Evolutionary conservation across 208 protist genomes (phyloP).

Genomic region (Trypanosoma platydactyli): DNA sequence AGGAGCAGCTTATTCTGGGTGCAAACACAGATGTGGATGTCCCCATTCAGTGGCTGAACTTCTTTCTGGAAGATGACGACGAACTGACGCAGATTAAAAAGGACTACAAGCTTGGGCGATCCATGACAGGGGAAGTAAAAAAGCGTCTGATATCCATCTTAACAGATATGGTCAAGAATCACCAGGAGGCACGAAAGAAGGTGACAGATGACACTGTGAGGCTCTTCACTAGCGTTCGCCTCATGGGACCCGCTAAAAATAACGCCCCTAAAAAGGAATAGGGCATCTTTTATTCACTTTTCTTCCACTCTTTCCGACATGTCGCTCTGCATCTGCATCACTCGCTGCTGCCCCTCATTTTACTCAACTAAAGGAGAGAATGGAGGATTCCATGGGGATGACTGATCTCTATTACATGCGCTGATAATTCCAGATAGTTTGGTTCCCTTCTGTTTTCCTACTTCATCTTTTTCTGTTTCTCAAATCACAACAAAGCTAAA

Average conservation of each 20-base stretch:
- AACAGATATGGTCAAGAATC: slow-evolving; percentile 74
- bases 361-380: too few relatives aligned
- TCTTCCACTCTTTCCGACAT: background rate
- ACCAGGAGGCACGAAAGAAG: slow-evolving; percentile 88
- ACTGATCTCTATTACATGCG: too few relatives aligned
- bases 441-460: background rate
- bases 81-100: slow-evolving; percentile 77
- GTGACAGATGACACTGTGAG: slow-evolving; percentile 91
- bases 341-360: too few relatives aligned
- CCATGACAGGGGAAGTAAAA: slow-evolving; percentile 98
- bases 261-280: background rate
- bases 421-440: background rate
- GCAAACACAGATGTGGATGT: slow-evolving; percentile 95
- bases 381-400: too few relatives aligned
- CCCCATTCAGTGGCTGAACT: slow-evolving; percentile 96
- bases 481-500: too few relatives aligned
- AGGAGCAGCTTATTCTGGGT: slow-evolving; percentile 96
- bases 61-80: slow-evolving; percentile 98
- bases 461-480: slow-evolving; percentile 10
- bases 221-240: slow-evolving; percentile 58
- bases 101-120: slow-evolving; percentile 94
- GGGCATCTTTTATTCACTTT: background rate
- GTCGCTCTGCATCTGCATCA: background rate
- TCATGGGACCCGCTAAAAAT: slow-evolving; percentile 66
- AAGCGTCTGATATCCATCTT: slow-evolving; percentile 93